A percentile compares a stretch with the other conserved stretches of the same genome.
These are phyloP conservation scores for Suillus ampliporus DNA, from an alignment of 768 basidiomycete species.

Conservation along the genomic window DNA sequence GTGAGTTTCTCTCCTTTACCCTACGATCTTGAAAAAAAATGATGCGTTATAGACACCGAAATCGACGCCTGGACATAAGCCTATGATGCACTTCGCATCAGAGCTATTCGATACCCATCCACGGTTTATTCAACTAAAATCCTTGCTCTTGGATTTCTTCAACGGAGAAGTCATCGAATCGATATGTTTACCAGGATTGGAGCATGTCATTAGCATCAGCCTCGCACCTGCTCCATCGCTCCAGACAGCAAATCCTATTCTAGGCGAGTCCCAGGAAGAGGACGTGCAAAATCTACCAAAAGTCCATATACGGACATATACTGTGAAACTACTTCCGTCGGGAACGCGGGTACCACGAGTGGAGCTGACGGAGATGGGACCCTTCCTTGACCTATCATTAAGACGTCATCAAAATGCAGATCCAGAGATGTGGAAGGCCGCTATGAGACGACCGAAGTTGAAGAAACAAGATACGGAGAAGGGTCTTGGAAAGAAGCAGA, in stretches of 20 bases:
- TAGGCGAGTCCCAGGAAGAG: conserved; percentile 35
- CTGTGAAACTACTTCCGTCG: conserved; percentile 71
- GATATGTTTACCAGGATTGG: conserved; percentile 83
- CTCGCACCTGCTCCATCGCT: conserved; percentile 68
- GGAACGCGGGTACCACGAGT: conserved; percentile 83
- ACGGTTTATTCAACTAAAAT: conserved; percentile 90
- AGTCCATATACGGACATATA: conserved; percentile 90
- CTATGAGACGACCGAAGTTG: conserved; percentile 84
- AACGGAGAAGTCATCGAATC: conserved; percentile 85
- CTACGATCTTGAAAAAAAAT: neutral
- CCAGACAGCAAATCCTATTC: conserved; percentile 41
- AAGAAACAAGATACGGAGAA: conserved; percentile 87
- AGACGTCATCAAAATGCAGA: conserved; percentile 80
- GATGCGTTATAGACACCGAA: conserved; percentile 69
- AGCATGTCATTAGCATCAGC: conserved; percentile 86
- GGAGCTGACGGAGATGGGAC: conserved; percentile 89
- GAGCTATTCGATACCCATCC: conserved; percentile 96
- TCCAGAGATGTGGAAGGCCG: conserved; percentile 77
- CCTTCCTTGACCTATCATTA: conserved; percentile 81
- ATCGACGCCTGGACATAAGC: conserved; percentile 87
- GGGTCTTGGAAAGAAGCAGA: conserved; percentile 89
- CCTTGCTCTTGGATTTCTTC: conserved; percentile 89
- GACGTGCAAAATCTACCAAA: conserved; percentile 65
- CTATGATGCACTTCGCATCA: conserved; percentile 94
- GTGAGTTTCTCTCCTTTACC: conserved; percentile 47